Conservation (phyloP, 306 rosid genomes). For the Rosa persica region DNA sequence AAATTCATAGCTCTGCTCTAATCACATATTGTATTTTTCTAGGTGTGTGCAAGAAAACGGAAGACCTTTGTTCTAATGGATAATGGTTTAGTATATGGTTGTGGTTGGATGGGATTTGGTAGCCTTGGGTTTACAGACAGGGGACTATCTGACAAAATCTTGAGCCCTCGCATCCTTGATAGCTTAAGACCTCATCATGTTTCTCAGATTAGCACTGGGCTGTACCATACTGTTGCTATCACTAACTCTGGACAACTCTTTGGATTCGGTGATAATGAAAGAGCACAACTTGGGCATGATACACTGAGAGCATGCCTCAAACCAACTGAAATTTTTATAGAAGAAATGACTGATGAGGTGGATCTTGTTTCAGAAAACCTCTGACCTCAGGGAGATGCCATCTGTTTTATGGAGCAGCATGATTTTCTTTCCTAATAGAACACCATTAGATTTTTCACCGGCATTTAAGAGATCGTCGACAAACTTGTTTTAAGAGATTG, state of each 20-base stretch:
- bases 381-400: constrained; percentile 20
- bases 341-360: constrained; percentile 43
- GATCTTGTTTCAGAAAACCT: constrained; percentile 27
- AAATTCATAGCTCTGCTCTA: background rate
- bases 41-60: constrained; percentile 92
- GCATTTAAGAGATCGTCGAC: background rate
- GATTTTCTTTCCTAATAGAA: background rate
- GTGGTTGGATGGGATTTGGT: constrained; percentile 93
- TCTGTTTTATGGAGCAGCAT: background rate
- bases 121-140: constrained; percentile 87
- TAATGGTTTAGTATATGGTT: constrained; percentile 73
- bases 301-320: constrained; percentile 68
- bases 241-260: constrained; percentile 69
- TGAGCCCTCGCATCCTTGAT: constrained; percentile 62
- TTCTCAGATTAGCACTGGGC: constrained; percentile 87
- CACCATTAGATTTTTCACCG: background rate
- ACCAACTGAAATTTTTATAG: constrained; percentile 66
- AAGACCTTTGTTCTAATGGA: constrained; percentile 81
- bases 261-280: constrained; percentile 94
- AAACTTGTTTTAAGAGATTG: background rate
- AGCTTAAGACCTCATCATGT: constrained; percentile 68
- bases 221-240: constrained; percentile 72
- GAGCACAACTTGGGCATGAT: constrained; percentile 90
- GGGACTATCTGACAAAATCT: constrained; percentile 67
- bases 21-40: constrained; percentile 23